A percentile compares a stretch with the other conserved stretches of the same genome.
phyloP scores from a whole-genome alignment of 2,329 filamentous ascomycete genomes.

The Epichloe elymi region DNA sequence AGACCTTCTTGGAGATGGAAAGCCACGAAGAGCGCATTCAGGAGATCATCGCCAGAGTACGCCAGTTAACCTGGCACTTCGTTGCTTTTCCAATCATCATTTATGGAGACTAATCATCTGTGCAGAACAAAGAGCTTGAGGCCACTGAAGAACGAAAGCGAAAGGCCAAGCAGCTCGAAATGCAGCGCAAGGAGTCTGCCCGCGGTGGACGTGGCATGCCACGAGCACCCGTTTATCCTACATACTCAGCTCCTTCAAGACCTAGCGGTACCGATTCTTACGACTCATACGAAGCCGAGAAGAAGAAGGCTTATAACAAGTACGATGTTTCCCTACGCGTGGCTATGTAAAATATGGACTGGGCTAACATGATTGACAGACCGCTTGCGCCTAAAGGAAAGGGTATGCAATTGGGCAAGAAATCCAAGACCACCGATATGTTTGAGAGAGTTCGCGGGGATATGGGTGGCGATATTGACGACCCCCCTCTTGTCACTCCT shows the following conservation, averaged over 20 bases:
- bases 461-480: slow-evolving; percentile 74
- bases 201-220: slow-evolving; percentile 58
- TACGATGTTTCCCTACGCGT: slow-evolving; percentile 25
- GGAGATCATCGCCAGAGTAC: slow-evolving; percentile 85
- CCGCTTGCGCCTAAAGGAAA: slow-evolving; percentile 69
- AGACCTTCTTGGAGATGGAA: slow-evolving; percentile 98
- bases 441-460: slow-evolving; percentile 92
- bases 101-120: slow-evolving; percentile 12
- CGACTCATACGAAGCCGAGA: slow-evolving; percentile 91
- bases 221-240: slow-evolving; percentile 71
- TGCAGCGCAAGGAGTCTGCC: slow-evolving; percentile 94
- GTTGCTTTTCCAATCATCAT: neutral
- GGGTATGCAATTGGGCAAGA: slow-evolving; percentile 98
- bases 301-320: slow-evolving; percentile 84
- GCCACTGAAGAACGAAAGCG: slow-evolving; percentile 96
- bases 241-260: slow-evolving; percentile 70
- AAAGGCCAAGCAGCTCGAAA: slow-evolving; percentile 95
- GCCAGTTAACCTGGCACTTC: slow-evolving; percentile 9
- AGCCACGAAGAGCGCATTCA: slow-evolving; percentile 98
- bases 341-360: neutral
- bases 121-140: slow-evolving; percentile 93
- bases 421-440: slow-evolving; percentile 94
- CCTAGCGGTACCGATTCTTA: slow-evolving; percentile 68
- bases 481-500: slow-evolving; percentile 56
- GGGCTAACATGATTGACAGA: slow-evolving; percentile 19